A percentile compares a stretch with the other conserved stretches of the same genome.
phyloP scores from a whole-genome alignment of 257 asterid genomes.

The Orobanche coerulescens region DNA sequence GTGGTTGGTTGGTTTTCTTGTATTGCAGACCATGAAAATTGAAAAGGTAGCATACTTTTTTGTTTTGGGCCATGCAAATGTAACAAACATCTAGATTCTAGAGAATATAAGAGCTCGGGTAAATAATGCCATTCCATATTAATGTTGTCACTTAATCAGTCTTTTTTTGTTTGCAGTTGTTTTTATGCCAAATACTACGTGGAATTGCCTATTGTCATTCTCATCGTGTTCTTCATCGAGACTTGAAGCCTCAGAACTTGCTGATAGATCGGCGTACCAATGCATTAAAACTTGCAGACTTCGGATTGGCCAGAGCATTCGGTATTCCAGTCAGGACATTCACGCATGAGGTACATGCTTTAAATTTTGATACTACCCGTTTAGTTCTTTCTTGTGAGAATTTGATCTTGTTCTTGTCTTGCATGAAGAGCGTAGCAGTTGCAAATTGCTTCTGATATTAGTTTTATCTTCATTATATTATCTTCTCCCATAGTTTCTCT shows the following conservation, averaged over 20 bases:
- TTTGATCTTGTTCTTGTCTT: neutral
- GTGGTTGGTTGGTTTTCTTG: neutral
- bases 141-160: slow-evolving; percentile 19
- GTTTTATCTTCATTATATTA: neutral
- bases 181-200: slow-evolving; percentile 78
- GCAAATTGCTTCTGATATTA: neutral
- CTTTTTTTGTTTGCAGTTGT: slow-evolving; percentile 40
- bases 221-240: slow-evolving; percentile 92
- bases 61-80: too few species aligned
- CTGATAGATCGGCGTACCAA: slow-evolving; percentile 85
- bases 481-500: neutral
- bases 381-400: slow-evolving; percentile 2
- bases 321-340: slow-evolving; percentile 96
- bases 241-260: slow-evolving; percentile 93
- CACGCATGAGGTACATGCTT: slow-evolving; percentile 68
- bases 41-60: neutral
- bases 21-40: neutral
- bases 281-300: slow-evolving; percentile 88
- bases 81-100: too few species aligned
- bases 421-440: slow-evolving; percentile 1
- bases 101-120: too few species aligned
- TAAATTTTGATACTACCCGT: neutral
- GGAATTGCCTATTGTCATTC: slow-evolving; percentile 95
- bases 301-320: slow-evolving; percentile 94
- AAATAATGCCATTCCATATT: slow-evolving; percentile 20